Evolutionary conservation across 2,329 filamentous ascomycete genomes (phyloP).

Genomic region (Ploettnerulaceae sp.): DNA sequence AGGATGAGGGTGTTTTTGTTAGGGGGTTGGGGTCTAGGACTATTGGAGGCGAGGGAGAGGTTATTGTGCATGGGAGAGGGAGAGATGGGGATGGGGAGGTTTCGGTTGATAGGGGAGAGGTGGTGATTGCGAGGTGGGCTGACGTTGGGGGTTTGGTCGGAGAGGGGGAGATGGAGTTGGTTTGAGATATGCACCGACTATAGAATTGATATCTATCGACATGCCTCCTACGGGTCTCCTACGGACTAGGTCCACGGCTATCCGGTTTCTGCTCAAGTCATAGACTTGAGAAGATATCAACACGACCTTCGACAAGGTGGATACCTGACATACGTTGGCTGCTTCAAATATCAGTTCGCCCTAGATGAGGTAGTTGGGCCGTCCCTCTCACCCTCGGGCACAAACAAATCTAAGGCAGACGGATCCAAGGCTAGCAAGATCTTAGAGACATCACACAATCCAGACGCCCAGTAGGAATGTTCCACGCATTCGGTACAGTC

Average conservation of each 20-base stretch:
- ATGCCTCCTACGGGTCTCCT: no score
- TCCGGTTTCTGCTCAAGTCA: no score
- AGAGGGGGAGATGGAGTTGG: constrained; percentile 44
- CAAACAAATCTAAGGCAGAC: constrained; percentile 7
- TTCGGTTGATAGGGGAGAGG: constrained; percentile 40
- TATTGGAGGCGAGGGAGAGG: constrained; percentile 70
- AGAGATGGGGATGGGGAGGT: constrained; percentile 59
- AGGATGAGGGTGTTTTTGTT: constrained; percentile 79
- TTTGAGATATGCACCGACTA: constrained; percentile 15
- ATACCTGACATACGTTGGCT: background rate
- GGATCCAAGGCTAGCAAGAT: constrained; percentile 9
- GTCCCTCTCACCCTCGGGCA: constrained; percentile 3
- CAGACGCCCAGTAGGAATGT: constrained; percentile 23
- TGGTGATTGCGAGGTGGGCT: constrained; percentile 29
- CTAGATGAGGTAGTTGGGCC: background rate
- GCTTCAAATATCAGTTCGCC: background rate
- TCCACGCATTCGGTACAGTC: constrained; percentile 22
- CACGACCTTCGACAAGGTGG: no score
- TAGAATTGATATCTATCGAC: background rate
- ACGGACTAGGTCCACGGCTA: no score
- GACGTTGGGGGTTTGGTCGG: constrained; percentile 42
- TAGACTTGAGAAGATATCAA: no score
- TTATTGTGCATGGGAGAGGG: constrained; percentile 71
- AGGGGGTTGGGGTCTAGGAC: constrained; percentile 60
- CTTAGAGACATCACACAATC: constrained; percentile 17